A percentile compares a stretch with the other conserved stretches of the same genome.
These are phyloP conservation scores for Cronartium quercuum DNA, from an alignment of 1,284 basidiomycete species.

Conservation along the genomic window DNA sequence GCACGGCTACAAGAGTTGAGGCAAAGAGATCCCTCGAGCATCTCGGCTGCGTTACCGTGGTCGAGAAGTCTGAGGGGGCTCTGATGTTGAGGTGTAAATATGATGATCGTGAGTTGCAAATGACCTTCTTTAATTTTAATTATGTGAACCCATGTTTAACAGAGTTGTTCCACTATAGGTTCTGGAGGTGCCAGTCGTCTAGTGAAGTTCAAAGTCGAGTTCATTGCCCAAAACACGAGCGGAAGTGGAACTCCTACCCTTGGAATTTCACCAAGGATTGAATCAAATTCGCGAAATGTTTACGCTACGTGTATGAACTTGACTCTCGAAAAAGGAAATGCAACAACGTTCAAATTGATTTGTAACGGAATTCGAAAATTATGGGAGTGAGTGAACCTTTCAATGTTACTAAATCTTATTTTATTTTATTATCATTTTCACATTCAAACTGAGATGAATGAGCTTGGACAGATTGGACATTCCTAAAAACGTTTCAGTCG, in stretches of 20 bases:
- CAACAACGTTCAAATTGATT: slow-evolving; percentile 18
- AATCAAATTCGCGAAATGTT: not conserved
- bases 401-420: not conserved
- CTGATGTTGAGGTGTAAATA: slow-evolving; percentile 14
- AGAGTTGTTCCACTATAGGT: not conserved
- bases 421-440: not conserved
- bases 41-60: slow-evolving; percentile 8
- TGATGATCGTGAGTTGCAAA: slow-evolving; percentile 24
- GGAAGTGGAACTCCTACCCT: not conserved
- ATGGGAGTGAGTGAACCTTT: slow-evolving; percentile 25
- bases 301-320: slow-evolving; percentile 20
- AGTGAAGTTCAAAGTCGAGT: slow-evolving; percentile 34
- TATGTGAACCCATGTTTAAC: not conserved
- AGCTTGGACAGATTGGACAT: not conserved
- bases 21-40: slow-evolving; percentile 12
- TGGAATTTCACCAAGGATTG: not conserved
- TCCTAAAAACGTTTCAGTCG: not conserved
- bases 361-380: slow-evolving; percentile 20
- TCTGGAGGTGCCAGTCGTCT: slow-evolving; percentile 5
- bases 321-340: slow-evolving; percentile 28
- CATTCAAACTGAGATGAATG: no score
- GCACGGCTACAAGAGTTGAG: slow-evolving; percentile 10
- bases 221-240: not conserved
- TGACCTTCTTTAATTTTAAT: not conserved
- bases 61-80: slow-evolving; percentile 10